Base-by-base conservation (phyloP, 2,329 filamentous ascomycete species). In the Aspergillus pseudoglaucus region DNA sequence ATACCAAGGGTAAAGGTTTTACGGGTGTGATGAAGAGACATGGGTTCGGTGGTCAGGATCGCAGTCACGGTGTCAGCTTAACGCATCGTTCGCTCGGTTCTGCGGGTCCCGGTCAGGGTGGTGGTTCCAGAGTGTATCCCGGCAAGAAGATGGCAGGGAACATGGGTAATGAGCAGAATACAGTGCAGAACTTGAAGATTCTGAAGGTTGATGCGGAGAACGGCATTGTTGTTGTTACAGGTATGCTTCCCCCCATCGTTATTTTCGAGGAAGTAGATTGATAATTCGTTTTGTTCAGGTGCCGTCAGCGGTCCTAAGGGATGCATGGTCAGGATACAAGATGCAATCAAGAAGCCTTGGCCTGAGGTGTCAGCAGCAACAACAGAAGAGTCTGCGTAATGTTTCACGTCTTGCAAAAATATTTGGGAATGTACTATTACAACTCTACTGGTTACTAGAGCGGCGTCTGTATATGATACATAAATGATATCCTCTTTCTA, bases 111-210 rank as follows among this genome's bases (percentile, higher is more conserved):
- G 87, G 86, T 59, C 93, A 98, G 72, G 93, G 93, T 55, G 84
- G 87, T 65, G 93, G 93, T 73, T 94, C 88, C 53, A 83, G 93
- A 71, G 91, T 98, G 20, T 75, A 90, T 64, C 93, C 93, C 0
- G 93, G 93, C 51, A 98, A 98, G 82, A 93, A 90, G 74, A 98
- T 98, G 93, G 83, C 93, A 3, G 93, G 93, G 47, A 83, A 88
- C 50, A 97, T 98, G 93, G 93, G 93, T 54, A 87, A 86, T 56
- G 81, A 95, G 69, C 83, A 82, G 57, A 87, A 90, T 47, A 98
- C 93, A 42, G 79, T 93, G 49, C 90, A 96, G 78, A 96, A 95
- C 71, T 74, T 97, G 59, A 87, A 85, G 71, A 83, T 98, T 46
- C 73, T 98, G 66, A 85, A 89, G 75, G 85, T 95, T 30, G 90